Conservation (phyloP, 1,139 yeast species). For the Geotrichum europaeum region DNA sequence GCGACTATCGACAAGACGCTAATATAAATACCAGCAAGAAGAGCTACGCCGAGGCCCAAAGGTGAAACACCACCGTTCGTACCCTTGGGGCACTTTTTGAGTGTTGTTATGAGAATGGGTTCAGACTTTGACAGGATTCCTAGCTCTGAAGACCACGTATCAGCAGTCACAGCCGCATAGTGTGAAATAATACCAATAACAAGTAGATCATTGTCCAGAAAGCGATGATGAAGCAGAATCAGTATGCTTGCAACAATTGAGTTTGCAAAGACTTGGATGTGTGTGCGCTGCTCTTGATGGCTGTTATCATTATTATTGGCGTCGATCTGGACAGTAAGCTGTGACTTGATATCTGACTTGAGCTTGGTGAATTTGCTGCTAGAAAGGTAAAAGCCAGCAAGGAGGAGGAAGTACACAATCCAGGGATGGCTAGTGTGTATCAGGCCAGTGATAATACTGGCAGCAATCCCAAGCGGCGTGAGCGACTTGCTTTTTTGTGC, state of each 20-base stretch:
- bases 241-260: slow-evolving; percentile 36
- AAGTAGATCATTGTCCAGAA: slow-evolving; percentile 17
- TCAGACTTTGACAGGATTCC: slow-evolving; percentile 40
- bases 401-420: slow-evolving; percentile 33
- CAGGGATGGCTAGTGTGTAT: slow-evolving; percentile 40
- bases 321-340: slow-evolving; percentile 24
- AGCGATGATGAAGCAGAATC: slow-evolving; percentile 21
- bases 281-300: slow-evolving; percentile 33
- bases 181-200: slow-evolving; percentile 39
- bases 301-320: slow-evolving; percentile 19
- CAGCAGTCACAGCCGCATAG: slow-evolving; percentile 45
- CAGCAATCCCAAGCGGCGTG: slow-evolving; percentile 37
- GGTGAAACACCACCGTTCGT: slow-evolving; percentile 46
- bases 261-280: slow-evolving; percentile 42
- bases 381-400: slow-evolving; percentile 38
- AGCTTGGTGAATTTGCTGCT: slow-evolving; percentile 41
- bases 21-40: slow-evolving; percentile 38
- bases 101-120: slow-evolving; percentile 42
- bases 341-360: slow-evolving; percentile 32
- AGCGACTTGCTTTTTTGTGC: slow-evolving; percentile 36
- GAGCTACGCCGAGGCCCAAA: slow-evolving; percentile 39
- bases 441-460: slow-evolving; percentile 39
- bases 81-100: slow-evolving; percentile 42
- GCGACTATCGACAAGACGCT: slow-evolving; percentile 29
- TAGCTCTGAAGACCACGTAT: slow-evolving; percentile 47